Evolutionary conservation across 345 rosid genomes (phyloP).

Genomic region (Gossypium anomalum): DNA sequence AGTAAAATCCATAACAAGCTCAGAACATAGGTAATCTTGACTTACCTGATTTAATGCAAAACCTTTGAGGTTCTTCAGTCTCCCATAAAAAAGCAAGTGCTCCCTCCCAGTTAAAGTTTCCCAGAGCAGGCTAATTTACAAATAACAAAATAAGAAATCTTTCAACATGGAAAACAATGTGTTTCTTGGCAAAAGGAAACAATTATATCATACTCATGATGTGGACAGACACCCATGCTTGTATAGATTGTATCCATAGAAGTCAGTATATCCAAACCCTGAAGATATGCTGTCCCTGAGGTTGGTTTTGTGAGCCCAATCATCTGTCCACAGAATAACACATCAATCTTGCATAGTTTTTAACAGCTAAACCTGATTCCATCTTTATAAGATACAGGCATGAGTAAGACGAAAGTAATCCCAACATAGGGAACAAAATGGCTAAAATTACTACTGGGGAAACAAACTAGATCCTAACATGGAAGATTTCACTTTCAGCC

Average conservation of each 20-base stretch:
- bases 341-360: background rate
- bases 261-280: constrained; percentile 63
- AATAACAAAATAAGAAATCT: constrained; percentile 3
- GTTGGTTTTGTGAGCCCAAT: constrained; percentile 81
- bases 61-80: constrained; percentile 90
- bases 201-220: constrained; percentile 64
- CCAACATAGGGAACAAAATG: background rate
- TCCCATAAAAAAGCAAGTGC: constrained; percentile 86
- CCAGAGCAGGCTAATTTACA: constrained; percentile 72
- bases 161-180: background rate
- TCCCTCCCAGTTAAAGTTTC: constrained; percentile 86
- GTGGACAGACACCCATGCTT: constrained; percentile 96
- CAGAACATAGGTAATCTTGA: background rate
- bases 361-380: background rate
- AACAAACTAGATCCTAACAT: background rate
- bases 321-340: constrained; percentile 51
- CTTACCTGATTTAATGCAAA: constrained; percentile 55
- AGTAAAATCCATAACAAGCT: background rate
- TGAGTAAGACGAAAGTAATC: background rate
- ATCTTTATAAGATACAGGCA: background rate
- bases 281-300: constrained; percentile 67
- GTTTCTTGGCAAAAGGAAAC: constrained; percentile 5
- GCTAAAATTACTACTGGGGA: background rate
- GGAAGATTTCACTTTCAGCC: background rate
- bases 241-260: constrained; percentile 80